phyloP scores from a whole-genome alignment of 257 asterid species.

The Coffea canephora region DNA sequence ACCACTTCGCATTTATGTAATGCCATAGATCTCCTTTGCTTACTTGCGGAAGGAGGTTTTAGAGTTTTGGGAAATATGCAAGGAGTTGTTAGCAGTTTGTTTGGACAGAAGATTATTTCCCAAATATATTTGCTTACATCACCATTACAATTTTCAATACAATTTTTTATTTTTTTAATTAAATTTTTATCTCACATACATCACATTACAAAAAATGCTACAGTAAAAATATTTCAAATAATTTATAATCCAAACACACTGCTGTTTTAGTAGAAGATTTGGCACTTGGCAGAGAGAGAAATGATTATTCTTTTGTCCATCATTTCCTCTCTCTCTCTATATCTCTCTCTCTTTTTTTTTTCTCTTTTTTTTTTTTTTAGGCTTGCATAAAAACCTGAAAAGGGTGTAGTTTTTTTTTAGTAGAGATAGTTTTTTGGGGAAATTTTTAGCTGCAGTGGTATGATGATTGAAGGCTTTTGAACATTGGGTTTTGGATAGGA shows the following conservation, averaged over 20 bases:
- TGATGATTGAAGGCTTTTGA: slow-evolving; percentile 15
- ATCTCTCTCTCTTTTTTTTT: neutral
- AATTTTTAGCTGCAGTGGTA: neutral
- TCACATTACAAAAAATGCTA: too few species aligned
- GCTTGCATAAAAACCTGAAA: too few species aligned
- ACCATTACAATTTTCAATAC: too few species aligned
- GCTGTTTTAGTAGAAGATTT: neutral
- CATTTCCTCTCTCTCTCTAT: too few species aligned
- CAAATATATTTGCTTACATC: too few species aligned
- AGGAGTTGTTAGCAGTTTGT: neutral
- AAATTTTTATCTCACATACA: too few species aligned
- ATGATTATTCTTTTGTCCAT: slow-evolving; percentile 1
- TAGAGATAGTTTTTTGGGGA: neutral
- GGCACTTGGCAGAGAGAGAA: neutral
- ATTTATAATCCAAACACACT: too few species aligned
- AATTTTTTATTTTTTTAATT: too few species aligned
- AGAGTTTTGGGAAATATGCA: slow-evolving; percentile 2
- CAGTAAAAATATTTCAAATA: too few species aligned
- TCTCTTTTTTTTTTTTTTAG: neutral
- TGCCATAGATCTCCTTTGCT: neutral
- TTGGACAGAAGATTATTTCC: too few species aligned
- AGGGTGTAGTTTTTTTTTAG: neutral
- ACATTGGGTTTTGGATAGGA: slow-evolving; percentile 5
- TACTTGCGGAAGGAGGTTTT: slow-evolving; percentile 13
- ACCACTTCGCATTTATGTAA: slow-evolving; percentile 5